A percentile compares a stretch with the other conserved stretches of the same genome.
phyloP scores from a whole-genome alignment of 179 eudicot species.

The Beta lomatogona region DNA sequence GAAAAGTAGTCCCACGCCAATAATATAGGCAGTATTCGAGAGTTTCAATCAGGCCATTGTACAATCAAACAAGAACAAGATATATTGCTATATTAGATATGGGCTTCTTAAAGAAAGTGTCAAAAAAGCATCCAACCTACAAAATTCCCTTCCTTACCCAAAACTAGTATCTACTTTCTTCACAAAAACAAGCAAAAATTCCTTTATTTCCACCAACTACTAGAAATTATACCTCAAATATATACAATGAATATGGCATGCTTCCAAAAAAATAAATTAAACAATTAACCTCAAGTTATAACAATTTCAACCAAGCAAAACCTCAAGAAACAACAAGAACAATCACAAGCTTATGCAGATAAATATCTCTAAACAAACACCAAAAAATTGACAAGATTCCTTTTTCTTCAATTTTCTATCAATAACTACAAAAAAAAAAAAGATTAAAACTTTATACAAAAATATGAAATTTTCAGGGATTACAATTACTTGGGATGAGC shows the following conservation, averaged over 20 bases:
- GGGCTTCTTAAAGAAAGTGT: not conserved
- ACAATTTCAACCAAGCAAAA: not conserved
- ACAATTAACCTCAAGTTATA: not conserved
- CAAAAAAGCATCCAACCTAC: no score
- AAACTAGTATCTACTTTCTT: not conserved
- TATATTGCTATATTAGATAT: not conserved
- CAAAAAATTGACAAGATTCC: not conserved
- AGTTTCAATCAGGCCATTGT: not conserved
- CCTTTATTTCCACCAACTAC: no score
- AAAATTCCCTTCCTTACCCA: not conserved
- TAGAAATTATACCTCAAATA: no score
- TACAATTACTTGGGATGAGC: constrained; percentile 32
- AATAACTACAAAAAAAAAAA: not conserved
- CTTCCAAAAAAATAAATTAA: not conserved
- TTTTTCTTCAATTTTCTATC: not conserved
- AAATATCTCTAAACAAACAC: constrained; percentile 2
- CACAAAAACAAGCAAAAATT: not conserved
- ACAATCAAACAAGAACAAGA: not conserved
- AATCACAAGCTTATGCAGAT: not conserved
- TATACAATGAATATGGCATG: no score
- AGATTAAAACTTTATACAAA: not conserved
- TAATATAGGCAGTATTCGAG: not conserved
- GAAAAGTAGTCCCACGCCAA: not conserved
- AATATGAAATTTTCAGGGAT: not conserved
- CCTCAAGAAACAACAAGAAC: not conserved